Percentiles rank a stretch among this genome's conserved stretches.
Conservation (phyloP, 169 alveolate genomes). For the Cystoisospora suis region DNA sequence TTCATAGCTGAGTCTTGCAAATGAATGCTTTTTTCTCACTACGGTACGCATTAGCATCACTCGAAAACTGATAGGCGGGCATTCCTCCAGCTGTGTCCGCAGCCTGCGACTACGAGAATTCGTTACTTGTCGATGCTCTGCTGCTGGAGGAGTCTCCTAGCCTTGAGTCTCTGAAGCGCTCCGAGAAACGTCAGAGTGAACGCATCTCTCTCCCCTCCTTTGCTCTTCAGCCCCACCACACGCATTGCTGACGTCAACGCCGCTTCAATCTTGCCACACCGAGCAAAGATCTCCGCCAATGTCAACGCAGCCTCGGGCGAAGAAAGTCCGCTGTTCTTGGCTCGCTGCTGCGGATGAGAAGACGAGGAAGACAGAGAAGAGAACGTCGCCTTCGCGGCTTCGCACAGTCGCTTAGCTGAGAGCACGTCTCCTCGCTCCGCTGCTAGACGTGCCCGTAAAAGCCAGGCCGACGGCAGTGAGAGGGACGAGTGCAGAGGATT, state of each 20-base stretch:
- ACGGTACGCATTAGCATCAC: no score
- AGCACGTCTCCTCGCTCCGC: conserved; percentile 29
- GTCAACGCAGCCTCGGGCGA: conserved; percentile 9
- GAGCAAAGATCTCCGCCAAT: not conserved
- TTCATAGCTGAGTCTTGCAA: no score
- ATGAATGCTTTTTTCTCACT: no score
- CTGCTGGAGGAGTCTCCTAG: conserved; percentile 28
- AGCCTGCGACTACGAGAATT: no score
- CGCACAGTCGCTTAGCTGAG: conserved; percentile 30
- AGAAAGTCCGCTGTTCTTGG: not conserved
- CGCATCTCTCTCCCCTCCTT: conserved; percentile 12
- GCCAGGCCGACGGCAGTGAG: conserved; percentile 13
- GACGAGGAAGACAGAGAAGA: not conserved
- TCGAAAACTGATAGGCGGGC: no score
- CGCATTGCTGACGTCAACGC: conserved; percentile 3
- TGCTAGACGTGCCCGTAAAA: conserved; percentile 20
- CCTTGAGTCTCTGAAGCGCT: conserved; percentile 13
- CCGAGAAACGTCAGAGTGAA: conserved; percentile 26
- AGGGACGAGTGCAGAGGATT: not conserved
- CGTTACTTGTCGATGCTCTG: conserved; percentile 28
- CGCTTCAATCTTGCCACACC: conserved; percentile 30
- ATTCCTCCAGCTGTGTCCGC: no score
- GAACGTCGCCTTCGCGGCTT: conserved; percentile 15
- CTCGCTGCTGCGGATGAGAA: not conserved
- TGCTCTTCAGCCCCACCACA: not conserved